Base-by-base conservation (phyloP, 2,329 filamentous ascomycete species). In the Colletotrichum spinosum region DNA sequence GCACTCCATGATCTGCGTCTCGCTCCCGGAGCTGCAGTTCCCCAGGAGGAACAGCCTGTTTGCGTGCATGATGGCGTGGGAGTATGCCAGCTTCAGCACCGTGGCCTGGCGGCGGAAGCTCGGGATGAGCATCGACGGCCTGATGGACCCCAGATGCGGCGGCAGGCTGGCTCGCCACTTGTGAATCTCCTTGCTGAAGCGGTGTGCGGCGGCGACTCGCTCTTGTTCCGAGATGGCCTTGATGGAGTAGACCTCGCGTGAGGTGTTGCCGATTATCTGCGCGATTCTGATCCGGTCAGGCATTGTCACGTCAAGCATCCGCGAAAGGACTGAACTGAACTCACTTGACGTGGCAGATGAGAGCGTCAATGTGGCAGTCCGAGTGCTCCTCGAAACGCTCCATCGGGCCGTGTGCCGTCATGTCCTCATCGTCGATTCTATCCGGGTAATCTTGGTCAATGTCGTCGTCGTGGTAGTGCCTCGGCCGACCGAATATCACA, bases 401-500 rank as follows among this genome's bases (percentile, higher is more conserved):
- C 2, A 69, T 67, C 8, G 67, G 67, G 0, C 67, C 66, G 37
- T 79, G 71, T 6, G 78, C 69, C 1, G 82, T 79, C 75, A 90
- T 82, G 12, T 88, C 81, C 37, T 87, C 83, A 60, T 90, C 87
- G 57, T 87, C 85, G 39, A 87, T 78, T 1, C 77, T 69, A 8
- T 81, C 80, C 0, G 88, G 88, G 10, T 86, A 78, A 3, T 84
- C 81, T 65, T 90, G 87, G 56, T 90, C 87, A 50, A 89, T 87
- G 50, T 90, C 87, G 38, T 89, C 86, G 42, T 90, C 87, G 52
- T 88, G 87, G 37, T 88, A 85, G 9, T 88, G 81, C 9, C 86
- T 75, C 1, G 88, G 88, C 6, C 88, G 79, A 0, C 88, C 88
- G 34, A 90, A 83, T 17, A 88, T 85, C n/a, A 89, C 85, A 39